phyloP scores from a whole-genome alignment of 2,329 filamentous ascomycete genomes.

The Paecilomyces niveus region DNA sequence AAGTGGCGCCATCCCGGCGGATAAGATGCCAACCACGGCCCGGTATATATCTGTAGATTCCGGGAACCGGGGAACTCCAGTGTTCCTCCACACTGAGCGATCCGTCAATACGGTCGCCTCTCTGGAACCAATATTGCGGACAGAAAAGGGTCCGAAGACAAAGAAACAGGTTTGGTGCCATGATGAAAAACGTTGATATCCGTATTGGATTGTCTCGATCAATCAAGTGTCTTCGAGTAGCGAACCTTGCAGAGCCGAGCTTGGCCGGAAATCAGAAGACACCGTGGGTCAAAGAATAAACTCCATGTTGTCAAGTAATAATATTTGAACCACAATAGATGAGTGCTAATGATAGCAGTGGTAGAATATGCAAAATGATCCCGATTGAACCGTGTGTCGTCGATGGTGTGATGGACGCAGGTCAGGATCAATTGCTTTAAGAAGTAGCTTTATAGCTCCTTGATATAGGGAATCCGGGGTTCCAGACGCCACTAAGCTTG shows the following conservation, averaged over 20 bases:
- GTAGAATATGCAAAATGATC: conserved; percentile 3
- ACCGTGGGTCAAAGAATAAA: conserved; percentile 10
- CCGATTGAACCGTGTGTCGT: neutral
- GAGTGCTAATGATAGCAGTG: neutral
- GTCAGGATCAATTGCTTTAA: neutral
- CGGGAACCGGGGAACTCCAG: conserved; percentile 42
- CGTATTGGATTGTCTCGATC: conserved; percentile 12
- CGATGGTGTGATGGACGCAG: neutral
- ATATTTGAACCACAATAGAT: neutral
- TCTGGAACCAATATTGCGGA: conserved; percentile 44
- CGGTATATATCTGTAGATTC: conserved; percentile 44
- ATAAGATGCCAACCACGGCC: conserved; percentile 46
- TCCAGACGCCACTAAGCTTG: neutral
- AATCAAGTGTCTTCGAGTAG: neutral
- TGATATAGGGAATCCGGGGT: neutral
- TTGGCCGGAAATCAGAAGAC: neutral
- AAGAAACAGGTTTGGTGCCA: conserved; percentile 47
- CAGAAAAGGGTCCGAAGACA: conserved; percentile 43
- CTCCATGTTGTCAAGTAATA: conserved; percentile 5
- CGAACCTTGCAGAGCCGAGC: neutral
- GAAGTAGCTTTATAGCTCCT: neutral
- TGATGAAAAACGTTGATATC: conserved; percentile 14
- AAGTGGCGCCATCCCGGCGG: conserved; percentile 27
- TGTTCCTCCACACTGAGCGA: conserved; percentile 39
- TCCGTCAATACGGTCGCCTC: conserved; percentile 29